Evolutionary conservation across 257 asterid genomes (phyloP).

Genomic region (Knoxia roxburghii): DNA sequence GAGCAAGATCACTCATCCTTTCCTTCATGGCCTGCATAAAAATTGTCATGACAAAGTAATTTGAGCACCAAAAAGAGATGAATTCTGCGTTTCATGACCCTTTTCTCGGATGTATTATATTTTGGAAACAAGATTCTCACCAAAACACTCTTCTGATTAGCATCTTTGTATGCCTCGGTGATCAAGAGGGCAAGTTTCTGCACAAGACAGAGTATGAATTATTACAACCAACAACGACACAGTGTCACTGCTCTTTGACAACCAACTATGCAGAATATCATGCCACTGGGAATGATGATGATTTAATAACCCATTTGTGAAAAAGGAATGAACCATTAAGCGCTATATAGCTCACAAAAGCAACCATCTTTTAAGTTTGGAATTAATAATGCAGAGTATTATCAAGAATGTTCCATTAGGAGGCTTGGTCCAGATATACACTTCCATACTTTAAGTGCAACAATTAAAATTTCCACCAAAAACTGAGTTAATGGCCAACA

Average conservation of each 20-base stretch:
- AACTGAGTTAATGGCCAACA: too few relatives aligned
- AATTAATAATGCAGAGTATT: too few relatives aligned
- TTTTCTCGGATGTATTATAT: too few relatives aligned
- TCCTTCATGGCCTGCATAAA: constrained; percentile 87
- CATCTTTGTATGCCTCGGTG: constrained; percentile 88
- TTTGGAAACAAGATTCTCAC: too few relatives aligned
- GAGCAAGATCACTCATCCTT: constrained; percentile 89
- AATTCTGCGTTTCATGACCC: constrained; percentile 18
- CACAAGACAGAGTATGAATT: not conserved
- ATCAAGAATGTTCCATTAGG: too few relatives aligned
- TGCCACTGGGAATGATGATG: not conserved
- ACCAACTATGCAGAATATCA: not conserved
- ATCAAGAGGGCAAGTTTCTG: constrained; percentile 76
- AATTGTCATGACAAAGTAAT: not conserved
- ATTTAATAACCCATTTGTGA: not conserved
- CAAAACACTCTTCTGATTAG: too few relatives aligned
- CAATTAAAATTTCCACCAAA: too few relatives aligned
- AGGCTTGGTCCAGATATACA: too few relatives aligned
- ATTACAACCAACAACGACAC: too few relatives aligned
- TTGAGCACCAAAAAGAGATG: not conserved
- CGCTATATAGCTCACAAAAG: not conserved
- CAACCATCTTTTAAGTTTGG: too few relatives aligned
- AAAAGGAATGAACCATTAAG: not conserved
- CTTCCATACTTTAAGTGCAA: too few relatives aligned
- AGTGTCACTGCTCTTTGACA: too few relatives aligned